Percentiles rank a stretch among this genome's conserved stretches.
Conservation (phyloP, 257 asterid species). For the Primulina huaijiensis region DNA sequence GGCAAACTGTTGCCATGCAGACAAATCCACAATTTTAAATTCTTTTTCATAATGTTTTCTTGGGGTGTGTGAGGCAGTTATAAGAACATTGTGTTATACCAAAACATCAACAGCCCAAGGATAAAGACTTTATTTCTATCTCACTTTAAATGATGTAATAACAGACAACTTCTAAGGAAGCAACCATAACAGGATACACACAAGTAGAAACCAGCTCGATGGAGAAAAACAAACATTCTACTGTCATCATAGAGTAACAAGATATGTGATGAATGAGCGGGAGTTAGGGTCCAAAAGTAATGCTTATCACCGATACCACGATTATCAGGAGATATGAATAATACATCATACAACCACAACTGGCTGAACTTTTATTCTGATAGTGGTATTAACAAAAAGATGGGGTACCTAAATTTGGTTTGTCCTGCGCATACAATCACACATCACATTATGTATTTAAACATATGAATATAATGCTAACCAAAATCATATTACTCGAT, state of each 20-base stretch:
- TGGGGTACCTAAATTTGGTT: background rate
- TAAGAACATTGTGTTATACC: background rate
- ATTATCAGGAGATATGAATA: background rate
- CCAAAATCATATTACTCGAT: background rate
- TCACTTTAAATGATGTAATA: too few species aligned
- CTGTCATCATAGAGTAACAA: background rate
- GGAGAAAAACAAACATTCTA: background rate
- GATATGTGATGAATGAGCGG: background rate
- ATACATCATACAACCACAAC: background rate
- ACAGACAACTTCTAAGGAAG: background rate
- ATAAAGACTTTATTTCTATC: background rate
- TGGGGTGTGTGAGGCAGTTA: background rate
- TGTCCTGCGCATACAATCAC: background rate
- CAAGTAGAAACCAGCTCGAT: background rate
- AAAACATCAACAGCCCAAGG: background rate
- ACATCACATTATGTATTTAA: background rate
- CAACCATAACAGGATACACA: background rate
- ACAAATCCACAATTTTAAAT: background rate
- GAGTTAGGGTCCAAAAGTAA: background rate
- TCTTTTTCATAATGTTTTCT: background rate
- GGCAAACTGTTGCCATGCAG: background rate
- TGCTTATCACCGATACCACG: background rate
- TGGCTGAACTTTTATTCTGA: background rate
- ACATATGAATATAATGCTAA: background rate
- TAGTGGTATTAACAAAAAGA: background rate